Conservation (phyloP, 345 rosid genomes). For the Orychophragmus violaceus region DNA sequence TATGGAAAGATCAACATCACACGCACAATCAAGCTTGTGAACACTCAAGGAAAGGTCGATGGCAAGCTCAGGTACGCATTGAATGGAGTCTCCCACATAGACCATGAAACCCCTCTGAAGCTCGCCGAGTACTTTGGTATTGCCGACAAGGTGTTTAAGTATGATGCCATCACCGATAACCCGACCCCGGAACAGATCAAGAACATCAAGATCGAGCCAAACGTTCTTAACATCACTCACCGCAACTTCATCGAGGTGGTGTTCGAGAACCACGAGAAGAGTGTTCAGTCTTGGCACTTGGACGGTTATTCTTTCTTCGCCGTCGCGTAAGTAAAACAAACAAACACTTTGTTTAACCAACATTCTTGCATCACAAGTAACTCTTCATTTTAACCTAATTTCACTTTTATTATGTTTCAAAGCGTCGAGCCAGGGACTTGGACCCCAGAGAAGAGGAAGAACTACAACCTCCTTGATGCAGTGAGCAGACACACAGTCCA, state of each 20-base stretch:
- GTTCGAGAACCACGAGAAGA: constrained; percentile 71
- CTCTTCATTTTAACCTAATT: neutral
- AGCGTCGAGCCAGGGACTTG: constrained; percentile 78
- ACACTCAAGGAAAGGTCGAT: constrained; percentile 36
- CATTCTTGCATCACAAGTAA: neutral
- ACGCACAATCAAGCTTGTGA: constrained; percentile 56
- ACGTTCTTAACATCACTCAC: constrained; percentile 58
- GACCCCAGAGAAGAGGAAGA: constrained; percentile 73
- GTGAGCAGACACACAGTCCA: constrained; percentile 80
- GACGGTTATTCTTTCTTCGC: constrained; percentile 77
- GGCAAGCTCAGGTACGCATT: constrained; percentile 58
- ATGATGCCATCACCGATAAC: constrained; percentile 37
- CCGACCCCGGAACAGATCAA: constrained; percentile 30
- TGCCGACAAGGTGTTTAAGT: constrained; percentile 49
- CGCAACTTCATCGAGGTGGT: constrained; percentile 66
- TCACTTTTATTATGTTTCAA: constrained; percentile 1
- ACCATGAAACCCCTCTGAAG: constrained; percentile 57
- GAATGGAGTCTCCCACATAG: constrained; percentile 55
- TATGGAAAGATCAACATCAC: constrained; percentile 62
- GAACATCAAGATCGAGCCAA: constrained; percentile 29
- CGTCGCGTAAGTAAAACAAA: constrained; percentile 54
- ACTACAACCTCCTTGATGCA: constrained; percentile 73
- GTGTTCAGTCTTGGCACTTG: constrained; percentile 63
- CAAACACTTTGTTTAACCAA: neutral
- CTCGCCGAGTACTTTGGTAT: constrained; percentile 56